These are phyloP conservation scores for Grosmannia clavigera DNA, from an alignment of 2,329 filamentous ascomycete species.

Conservation along the genomic window DNA sequence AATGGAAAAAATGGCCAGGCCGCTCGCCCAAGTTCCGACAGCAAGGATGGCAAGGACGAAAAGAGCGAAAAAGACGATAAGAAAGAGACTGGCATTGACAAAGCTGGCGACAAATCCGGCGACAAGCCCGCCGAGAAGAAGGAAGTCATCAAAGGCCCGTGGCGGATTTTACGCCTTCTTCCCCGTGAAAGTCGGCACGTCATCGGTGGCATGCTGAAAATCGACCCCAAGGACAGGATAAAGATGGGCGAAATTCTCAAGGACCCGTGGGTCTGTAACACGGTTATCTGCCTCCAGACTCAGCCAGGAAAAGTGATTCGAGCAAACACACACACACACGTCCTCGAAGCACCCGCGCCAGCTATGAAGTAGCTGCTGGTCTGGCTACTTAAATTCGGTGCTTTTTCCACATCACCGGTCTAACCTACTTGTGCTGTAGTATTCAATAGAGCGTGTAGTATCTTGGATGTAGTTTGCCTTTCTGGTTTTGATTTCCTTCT, in stretches of 20 bases:
- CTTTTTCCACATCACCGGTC: no score
- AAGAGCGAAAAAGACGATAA: neutral
- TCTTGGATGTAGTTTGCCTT: neutral
- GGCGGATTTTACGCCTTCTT: constrained; percentile 75
- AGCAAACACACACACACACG: constrained; percentile 69
- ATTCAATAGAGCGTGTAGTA: neutral
- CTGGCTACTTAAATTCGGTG: no score
- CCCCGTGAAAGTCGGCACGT: constrained; percentile 85
- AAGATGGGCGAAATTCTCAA: constrained; percentile 75
- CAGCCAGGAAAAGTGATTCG: constrained; percentile 56
- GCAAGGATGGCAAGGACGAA: neutral
- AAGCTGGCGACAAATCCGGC: constrained; percentile 14
- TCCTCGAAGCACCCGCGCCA: constrained; percentile 59
- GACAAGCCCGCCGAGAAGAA: constrained; percentile 38
- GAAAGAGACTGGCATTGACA: neutral
- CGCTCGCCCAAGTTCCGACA: neutral
- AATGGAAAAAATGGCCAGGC: neutral
- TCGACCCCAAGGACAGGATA: constrained; percentile 72
- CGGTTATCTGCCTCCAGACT: constrained; percentile 71
- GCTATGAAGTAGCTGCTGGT: constrained; percentile 9
- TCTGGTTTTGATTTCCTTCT: neutral
- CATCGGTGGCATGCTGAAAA: constrained; percentile 81
- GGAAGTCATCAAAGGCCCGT: constrained; percentile 82
- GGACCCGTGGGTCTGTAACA: constrained; percentile 82
- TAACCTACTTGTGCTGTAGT: no score